Base-by-base conservation (phyloP, 208 protist genomes). In the Trypanosoma vivax region DNA sequence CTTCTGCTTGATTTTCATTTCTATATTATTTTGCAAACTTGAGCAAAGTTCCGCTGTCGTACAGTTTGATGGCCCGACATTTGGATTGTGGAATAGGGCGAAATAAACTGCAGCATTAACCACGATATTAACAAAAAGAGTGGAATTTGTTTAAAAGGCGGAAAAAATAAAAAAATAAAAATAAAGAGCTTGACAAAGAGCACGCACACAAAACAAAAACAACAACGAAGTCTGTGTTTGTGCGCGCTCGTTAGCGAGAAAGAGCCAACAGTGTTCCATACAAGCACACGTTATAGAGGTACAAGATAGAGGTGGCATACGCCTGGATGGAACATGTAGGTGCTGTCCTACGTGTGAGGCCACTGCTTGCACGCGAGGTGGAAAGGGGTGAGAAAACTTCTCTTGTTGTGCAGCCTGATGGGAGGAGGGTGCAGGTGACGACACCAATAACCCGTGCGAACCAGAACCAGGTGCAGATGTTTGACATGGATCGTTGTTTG, bases 401-500 rank as follows among this genome's bases (percentile, higher is more conserved):
- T 18, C 58, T 60, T 25, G 25, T 59, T 4, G 58, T 62, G 6
- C 57, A 47, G 11, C 46, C 61, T 13, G 58, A 9, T 24, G 60
- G 37, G 29, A 50, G 24, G 21, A 38, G 45, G 29, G 47, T 69
- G 18, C 50, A 50, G 29, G 35, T 54, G 30, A 28, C 49, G 5
- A 40, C 42, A 41, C 51, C 19, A 23, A 30, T 48, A 6, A 53
- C 13, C 13, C 50, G 55, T 31, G 19, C 18, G 11, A 51, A 33
- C 13, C 48, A 60, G 31, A 49, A 52, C 46, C 41, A 62, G 38
- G 14, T 60, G 21, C 50, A 73, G 11, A 48, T 23, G 9, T 92
- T 87, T 55, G 59, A 65, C 2, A 86, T 92, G 41, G 84, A 92
- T 60, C 45, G 50, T 33, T 73, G 65, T 28, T 64, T 83, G 6